A percentile compares a stretch with the other conserved stretches of the same genome.
phyloP scores from a whole-genome alignment of 164 flowering plant genomes.

The Tinospora cordifolia region DNA sequence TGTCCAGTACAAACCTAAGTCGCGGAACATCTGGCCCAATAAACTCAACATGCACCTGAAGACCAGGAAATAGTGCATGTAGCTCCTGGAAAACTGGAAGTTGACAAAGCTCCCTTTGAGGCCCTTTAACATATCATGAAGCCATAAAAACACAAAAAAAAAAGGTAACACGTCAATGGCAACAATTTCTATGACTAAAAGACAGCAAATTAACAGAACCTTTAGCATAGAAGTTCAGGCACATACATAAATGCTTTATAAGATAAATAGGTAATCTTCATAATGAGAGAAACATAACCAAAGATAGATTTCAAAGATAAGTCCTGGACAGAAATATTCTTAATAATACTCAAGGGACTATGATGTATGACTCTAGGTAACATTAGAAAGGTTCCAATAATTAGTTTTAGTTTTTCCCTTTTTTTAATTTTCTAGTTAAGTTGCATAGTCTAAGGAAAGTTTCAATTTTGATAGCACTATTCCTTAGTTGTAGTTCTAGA shows the following conservation, averaged over 20 bases:
- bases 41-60: constrained; percentile 51
- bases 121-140: constrained; percentile 42
- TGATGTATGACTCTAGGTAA: no score
- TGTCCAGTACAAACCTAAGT: constrained; percentile 35
- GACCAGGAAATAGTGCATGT: constrained; percentile 66
- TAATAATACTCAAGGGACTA: no score
- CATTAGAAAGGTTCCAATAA: no score
- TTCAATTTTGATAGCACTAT: no score
- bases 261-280: not conserved
- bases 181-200: not conserved
- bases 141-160: constrained; percentile 12
- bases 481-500: no score
- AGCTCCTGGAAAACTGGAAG: constrained; percentile 69
- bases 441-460: no score
- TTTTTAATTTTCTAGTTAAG: no score
- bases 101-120: constrained; percentile 81
- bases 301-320: not conserved
- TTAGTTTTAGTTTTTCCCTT: no score
- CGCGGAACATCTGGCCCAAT: constrained; percentile 83
- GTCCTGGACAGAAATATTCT: no score
- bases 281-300: not conserved
- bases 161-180: constrained; percentile 5
- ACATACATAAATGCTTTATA: not conserved
- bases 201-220: not conserved
- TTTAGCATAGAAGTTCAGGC: not conserved